phyloP scores from a whole-genome alignment of 1,284 basidiomycete species.

The Volvariella volvacea region DNA sequence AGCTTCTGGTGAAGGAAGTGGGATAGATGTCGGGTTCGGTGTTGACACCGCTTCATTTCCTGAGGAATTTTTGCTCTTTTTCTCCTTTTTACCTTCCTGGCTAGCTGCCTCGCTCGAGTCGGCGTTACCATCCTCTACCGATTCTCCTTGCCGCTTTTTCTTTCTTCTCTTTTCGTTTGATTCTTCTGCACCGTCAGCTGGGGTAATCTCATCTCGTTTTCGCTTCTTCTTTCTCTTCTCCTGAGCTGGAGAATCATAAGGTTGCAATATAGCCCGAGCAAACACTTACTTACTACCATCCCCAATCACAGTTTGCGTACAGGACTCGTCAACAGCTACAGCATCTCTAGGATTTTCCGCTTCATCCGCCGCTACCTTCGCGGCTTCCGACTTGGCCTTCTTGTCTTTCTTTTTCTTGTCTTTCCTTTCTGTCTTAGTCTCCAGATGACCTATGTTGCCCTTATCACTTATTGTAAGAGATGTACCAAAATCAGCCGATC shows the following conservation, averaged over 20 bases:
- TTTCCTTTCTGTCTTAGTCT: constrained; percentile 14
- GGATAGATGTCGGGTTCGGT: constrained; percentile 7
- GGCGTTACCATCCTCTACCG: constrained; percentile 14
- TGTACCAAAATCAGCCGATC: too few relatives aligned
- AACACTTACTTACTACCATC: neutral
- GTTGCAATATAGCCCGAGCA: constrained; percentile 4
- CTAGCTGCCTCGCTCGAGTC: constrained; percentile 4
- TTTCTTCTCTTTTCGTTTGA: constrained; percentile 20
- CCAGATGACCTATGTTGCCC: too few relatives aligned
- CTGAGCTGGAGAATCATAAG: neutral
- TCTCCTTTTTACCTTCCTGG: constrained; percentile 13
- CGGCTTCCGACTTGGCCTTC: constrained; percentile 10
- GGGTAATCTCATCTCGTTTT: constrained; percentile 9
- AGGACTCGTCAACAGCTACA: neutral
- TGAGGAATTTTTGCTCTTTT: constrained; percentile 6
- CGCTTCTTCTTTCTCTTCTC: constrained; percentile 21
- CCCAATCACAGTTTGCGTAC: neutral
- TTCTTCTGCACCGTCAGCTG: constrained; percentile 6
- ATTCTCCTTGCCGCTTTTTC: constrained; percentile 21
- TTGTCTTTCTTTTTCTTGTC: constrained; percentile 13
- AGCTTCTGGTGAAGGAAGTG: constrained; percentile 25
- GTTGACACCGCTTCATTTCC: constrained; percentile 10
- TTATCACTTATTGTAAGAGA: too few relatives aligned
- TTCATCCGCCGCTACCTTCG: constrained; percentile 14
- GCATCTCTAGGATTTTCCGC: constrained; percentile 10